Base-by-base conservation (phyloP, 345 rosid genomes). In the Carallia pectinifolia region DNA sequence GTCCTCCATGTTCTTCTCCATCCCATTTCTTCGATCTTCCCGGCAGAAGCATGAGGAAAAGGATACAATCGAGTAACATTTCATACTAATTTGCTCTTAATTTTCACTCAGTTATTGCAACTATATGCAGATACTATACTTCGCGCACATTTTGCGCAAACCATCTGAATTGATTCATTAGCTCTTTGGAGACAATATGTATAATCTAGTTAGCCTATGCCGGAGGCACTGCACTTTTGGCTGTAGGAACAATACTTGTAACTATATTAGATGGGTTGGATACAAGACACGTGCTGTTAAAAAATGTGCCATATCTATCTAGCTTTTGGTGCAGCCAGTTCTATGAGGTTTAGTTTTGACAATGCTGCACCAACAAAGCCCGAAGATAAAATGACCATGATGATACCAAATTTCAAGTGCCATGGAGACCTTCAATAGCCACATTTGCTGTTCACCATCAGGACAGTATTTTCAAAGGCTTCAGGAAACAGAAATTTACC, bases 21-120 rank as follows among this genome's bases (percentile, higher is more conserved):
- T 62, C 76, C 54, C 72, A 52, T 44, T 81, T 81, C 38, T 79
- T 79, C 36, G 71, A 78, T 12, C 80, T 80, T 76, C 82, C 85
- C 85, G 84, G 85, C 61, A 64, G 56, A 53, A 70, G 53, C 36
- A 54, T 18, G 47, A 33, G 59, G 44, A 29, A 6, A 38, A 52
- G 54, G 19, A 16, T 13, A 13, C 12, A n/a, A 52, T 23, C 23
- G 23, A 23, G 3, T n/a, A 2, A 52, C 50, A 10, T 55, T 17
- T 19, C 8, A 23, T 23, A 55, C 33, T 3, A 19, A n/a, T 12
- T 55, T 55, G 10, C 31, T 56, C 60, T 30, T 10, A 23, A 27
- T 55, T 23, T 12, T 23, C 60, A 55, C 31, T 55, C 30, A 30
- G 31, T 56, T 30, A 0, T 13, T 7, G 13, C 33, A 56, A 56